Evolutionary conservation across 2,329 filamentous ascomycete genomes (phyloP).

Genomic region (Xylaria sp.): DNA sequence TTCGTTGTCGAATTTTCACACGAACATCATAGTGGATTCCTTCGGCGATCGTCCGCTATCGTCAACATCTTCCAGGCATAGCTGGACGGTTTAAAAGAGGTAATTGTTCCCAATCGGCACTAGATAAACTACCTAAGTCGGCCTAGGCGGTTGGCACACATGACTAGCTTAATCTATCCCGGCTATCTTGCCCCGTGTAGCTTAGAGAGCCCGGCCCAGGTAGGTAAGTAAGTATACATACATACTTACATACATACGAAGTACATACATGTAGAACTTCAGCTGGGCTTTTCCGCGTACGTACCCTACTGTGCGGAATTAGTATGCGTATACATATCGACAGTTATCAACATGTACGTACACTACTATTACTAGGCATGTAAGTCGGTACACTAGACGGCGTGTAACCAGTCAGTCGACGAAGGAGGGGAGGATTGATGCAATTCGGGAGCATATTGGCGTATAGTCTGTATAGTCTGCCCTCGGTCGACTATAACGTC

Average conservation of each 20-base stretch:
- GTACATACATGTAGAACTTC: conserved; percentile 1
- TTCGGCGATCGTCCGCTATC: conserved; percentile 16
- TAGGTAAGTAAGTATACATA: background rate
- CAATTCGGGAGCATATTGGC: background rate
- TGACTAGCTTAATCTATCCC: conserved; percentile 35
- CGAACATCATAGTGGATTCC: conserved; percentile 8
- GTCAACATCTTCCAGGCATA: background rate
- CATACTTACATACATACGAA: no score
- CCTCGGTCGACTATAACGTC: background rate
- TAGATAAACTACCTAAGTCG: conserved; percentile 18
- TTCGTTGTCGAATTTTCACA: background rate
- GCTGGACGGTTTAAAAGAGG: conserved; percentile 11
- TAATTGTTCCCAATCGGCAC: conserved; percentile 21
- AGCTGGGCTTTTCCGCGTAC: conserved; percentile 17
- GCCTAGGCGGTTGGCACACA: conserved; percentile 18
- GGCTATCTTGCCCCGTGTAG: conserved; percentile 29
- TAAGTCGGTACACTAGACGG: background rate
- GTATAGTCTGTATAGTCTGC: conserved; percentile 2
- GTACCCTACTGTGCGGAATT: conserved; percentile 3
- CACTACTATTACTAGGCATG: no score
- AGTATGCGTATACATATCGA: background rate
- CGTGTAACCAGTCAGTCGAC: background rate
- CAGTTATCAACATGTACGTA: background rate
- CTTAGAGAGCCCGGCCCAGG: conserved; percentile 9
- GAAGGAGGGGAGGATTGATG: conserved; percentile 6